Percentiles rank a stretch among this genome's conserved stretches.
Evolutionary conservation across 192 early-diverging fungal genomes (phyloP).

Genomic region (Pilaira anomala): DNA sequence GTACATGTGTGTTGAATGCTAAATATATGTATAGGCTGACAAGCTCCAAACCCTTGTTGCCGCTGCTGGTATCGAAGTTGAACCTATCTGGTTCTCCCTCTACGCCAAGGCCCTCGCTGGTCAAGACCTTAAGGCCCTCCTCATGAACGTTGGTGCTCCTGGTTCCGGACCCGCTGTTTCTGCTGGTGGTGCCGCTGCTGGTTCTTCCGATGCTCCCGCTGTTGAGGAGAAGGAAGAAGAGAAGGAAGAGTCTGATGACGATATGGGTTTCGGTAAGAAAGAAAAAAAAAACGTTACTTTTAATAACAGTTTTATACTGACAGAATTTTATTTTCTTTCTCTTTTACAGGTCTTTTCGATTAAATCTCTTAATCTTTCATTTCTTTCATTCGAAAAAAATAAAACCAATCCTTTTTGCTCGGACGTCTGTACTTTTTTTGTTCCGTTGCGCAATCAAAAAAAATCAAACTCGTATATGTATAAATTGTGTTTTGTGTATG

Average conservation of each 20-base stretch:
- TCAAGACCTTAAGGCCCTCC: slow-evolving; percentile 83
- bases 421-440: too few species aligned
- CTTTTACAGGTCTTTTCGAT: slow-evolving; percentile 25
- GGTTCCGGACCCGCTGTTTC: slow-evolving; percentile 41
- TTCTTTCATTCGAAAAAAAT: not conserved
- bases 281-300: not conserved
- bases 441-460: too few species aligned
- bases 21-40: slow-evolving; percentile 65
- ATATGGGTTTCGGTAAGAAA: slow-evolving; percentile 80
- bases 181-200: slow-evolving; percentile 38
- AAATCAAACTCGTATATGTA: too few species aligned
- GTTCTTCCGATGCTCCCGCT: slow-evolving; percentile 43
- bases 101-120: slow-evolving; percentile 98
- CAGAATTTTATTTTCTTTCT: not conserved
- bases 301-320: not conserved
- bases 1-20: not conserved
- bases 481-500: not conserved
- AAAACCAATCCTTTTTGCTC: too few species aligned
- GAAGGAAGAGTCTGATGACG: slow-evolving; percentile 77
- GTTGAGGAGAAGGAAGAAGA: slow-evolving; percentile 52
- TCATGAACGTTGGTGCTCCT: slow-evolving; percentile 82
- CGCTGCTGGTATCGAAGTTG: slow-evolving; percentile 86
- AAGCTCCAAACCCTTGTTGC: slow-evolving; percentile 87
- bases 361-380: slow-evolving; percentile 11
- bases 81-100: slow-evolving; percentile 91